Percentiles rank a stretch among this genome's conserved stretches.
Evolutionary conservation across 163 green algal species (phyloP).

Genomic region (Scenedesmus sp.): DNA sequence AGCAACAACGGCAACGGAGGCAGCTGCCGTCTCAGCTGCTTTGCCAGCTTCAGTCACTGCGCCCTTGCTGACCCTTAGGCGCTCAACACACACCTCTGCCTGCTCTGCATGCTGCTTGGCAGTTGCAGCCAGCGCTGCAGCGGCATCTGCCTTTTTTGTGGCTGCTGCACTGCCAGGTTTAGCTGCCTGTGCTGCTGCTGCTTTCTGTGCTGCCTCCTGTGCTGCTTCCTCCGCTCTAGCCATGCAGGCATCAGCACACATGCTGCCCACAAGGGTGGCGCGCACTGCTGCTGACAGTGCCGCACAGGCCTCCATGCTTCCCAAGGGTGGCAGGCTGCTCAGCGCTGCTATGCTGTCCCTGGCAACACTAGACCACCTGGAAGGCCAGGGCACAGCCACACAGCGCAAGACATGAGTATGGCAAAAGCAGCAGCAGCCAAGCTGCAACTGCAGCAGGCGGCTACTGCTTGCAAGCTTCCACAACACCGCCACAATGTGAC

Average conservation of each 20-base stretch:
- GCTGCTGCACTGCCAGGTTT: background rate
- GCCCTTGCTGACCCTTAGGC: background rate
- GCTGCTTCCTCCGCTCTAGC: background rate
- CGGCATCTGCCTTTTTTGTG: background rate
- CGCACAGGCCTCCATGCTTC: background rate
- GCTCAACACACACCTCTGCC: background rate
- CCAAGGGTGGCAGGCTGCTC: background rate
- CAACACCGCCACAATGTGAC: too few relatives aligned
- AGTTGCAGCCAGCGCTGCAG: background rate
- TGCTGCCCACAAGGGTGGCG: background rate
- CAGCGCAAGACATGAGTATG: background rate
- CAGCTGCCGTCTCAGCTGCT: background rate
- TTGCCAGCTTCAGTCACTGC: background rate
- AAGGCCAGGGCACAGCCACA: background rate
- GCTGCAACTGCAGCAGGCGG: background rate
- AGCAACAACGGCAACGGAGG: background rate
- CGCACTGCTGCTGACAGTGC: background rate
- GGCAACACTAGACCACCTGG: background rate
- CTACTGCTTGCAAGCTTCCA: too few relatives aligned
- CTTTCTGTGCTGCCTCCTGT: background rate
- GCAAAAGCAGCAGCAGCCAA: background rate
- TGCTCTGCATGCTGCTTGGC: background rate
- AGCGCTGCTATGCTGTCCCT: background rate
- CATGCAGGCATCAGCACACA: background rate
- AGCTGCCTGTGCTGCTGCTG: background rate